Conservation (phyloP, 352 stramenopile genomes). For the Phytophthora rubi region DNA sequence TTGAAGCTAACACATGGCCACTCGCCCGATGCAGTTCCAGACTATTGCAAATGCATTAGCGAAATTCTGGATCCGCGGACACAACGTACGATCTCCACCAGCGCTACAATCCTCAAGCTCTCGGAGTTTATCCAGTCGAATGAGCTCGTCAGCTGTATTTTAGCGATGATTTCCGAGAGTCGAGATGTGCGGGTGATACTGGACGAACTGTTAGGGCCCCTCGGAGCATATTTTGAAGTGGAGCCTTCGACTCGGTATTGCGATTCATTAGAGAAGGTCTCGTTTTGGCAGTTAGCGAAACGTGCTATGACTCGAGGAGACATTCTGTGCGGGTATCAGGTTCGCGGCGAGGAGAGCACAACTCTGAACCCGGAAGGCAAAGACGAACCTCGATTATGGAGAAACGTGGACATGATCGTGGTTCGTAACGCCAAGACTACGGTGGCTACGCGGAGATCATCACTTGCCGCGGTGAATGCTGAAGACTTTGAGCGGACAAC, state of each 20-base stretch:
- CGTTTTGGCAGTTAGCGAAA: constrained; percentile 84
- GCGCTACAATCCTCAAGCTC: constrained; percentile 69
- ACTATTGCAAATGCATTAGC: constrained; percentile 79
- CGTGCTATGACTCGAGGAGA: constrained; percentile 61
- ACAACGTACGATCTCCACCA: constrained; percentile 82
- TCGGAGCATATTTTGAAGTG: constrained; percentile 80
- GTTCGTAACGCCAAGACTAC: constrained; percentile 47
- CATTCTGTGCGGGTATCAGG: constrained; percentile 83
- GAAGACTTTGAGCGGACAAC: constrained; percentile 66
- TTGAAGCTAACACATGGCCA: neutral
- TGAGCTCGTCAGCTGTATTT: constrained; percentile 82
- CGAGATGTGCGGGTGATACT: constrained; percentile 84
- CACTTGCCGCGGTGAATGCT: constrained; percentile 25
- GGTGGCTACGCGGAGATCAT: constrained; percentile 23
- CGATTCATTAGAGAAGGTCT: constrained; percentile 51
- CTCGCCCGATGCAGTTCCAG: constrained; percentile 6
- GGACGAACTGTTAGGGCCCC: constrained; percentile 72
- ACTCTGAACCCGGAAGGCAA: constrained; percentile 84
- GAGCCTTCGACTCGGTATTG: constrained; percentile 71
- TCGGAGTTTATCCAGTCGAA: constrained; percentile 92
- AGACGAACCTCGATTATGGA: constrained; percentile 48
- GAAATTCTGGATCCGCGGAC: constrained; percentile 90
- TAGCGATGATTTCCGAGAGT: constrained; percentile 90
- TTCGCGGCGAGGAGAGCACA: constrained; percentile 50
- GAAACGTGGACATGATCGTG: constrained; percentile 69